phyloP scores from a whole-genome alignment of 495 filamentous ascomycete species.

The Penicillium taxi region DNA sequence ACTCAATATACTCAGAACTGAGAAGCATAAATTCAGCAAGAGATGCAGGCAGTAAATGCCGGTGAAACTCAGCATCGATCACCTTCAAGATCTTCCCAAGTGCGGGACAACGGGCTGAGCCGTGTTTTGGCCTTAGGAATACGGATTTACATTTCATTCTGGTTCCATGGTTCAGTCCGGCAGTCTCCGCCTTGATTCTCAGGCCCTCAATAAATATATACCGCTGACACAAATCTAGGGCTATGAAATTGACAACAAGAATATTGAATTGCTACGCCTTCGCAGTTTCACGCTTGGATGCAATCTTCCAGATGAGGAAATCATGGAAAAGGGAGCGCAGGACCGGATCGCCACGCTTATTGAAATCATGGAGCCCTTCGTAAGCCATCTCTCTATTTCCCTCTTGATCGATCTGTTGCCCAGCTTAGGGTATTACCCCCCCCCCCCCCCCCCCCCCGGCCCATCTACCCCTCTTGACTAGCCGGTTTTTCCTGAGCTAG shows the following conservation, averaged over 20 bases:
- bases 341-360: conserved; percentile 48
- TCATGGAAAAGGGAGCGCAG: conserved; percentile 43
- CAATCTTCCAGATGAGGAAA: conserved; percentile 51
- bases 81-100: too few relatives aligned
- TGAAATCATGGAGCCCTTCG: conserved; percentile 55
- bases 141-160: too few relatives aligned
- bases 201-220: not conserved
- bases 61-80: too few relatives aligned
- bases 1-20: too few relatives aligned
- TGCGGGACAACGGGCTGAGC: too few relatives aligned
- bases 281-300: conserved; percentile 65
- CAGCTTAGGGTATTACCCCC: conserved; percentile 9
- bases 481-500: conserved; percentile 24
- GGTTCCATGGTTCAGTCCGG: conserved; percentile 38
- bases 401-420: conserved; percentile 14
- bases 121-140: too few relatives aligned
- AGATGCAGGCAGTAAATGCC: too few relatives aligned
- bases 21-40: too few relatives aligned
- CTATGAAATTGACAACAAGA: conserved; percentile 60
- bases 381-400: conserved; percentile 35
- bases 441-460: conserved; percentile 25
- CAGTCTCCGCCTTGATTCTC: conserved; percentile 11
- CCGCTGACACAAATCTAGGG: conserved; percentile 45
- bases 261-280: conserved; percentile 69
- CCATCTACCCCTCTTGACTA: conserved; percentile 27